Conservation (phyloP, 2,329 filamentous ascomycete genomes). For the Diaporthe sp. region DNA sequence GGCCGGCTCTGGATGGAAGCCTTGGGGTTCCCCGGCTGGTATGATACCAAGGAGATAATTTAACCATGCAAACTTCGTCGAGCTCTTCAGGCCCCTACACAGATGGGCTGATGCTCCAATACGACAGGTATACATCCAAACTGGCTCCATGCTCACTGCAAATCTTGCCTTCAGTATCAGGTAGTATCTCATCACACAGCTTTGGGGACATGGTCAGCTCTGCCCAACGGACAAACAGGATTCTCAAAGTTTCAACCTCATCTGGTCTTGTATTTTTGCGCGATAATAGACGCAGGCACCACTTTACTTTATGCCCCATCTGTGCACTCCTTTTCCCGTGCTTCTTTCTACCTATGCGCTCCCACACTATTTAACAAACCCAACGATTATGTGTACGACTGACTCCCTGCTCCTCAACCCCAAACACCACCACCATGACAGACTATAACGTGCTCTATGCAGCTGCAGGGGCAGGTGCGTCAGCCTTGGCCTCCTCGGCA, state of each 20-base stretch:
- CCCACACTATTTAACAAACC: constrained; percentile 23
- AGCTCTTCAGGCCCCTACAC: background rate
- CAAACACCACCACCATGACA: background rate
- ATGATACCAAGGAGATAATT: constrained; percentile 34
- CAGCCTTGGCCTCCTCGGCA: constrained; percentile 51
- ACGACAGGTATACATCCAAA: background rate
- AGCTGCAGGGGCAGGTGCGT: constrained; percentile 48
- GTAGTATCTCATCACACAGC: background rate
- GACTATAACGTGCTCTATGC: constrained; percentile 48
- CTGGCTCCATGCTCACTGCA: background rate
- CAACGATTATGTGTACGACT: constrained; percentile 17
- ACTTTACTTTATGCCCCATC: constrained; percentile 26
- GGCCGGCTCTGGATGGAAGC: background rate
- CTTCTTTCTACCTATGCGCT: constrained; percentile 22
- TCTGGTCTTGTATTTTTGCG: constrained; percentile 22
- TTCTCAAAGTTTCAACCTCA: background rate
- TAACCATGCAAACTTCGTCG: background rate
- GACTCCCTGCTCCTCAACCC: constrained; percentile 8
- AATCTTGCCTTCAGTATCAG: background rate
- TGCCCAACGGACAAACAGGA: background rate
- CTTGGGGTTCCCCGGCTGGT: background rate
- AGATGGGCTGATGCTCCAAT: background rate
- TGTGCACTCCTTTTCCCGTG: constrained; percentile 18
- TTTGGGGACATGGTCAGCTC: background rate
- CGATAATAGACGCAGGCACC: constrained; percentile 24